Conservation (phyloP, 2,329 filamentous ascomycete species). For the Zarea fungicola region DNA sequence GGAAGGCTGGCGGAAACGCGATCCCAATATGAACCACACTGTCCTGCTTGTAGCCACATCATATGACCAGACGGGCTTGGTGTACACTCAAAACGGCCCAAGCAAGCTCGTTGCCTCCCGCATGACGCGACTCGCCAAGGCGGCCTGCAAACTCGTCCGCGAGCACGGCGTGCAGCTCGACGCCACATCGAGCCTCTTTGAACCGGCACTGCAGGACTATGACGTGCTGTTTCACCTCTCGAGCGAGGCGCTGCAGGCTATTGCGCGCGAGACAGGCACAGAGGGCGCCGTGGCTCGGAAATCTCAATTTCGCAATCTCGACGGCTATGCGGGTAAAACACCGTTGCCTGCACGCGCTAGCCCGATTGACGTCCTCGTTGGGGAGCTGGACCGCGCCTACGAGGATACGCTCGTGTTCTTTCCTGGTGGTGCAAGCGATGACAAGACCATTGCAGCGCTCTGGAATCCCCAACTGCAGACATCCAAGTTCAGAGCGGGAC, state of each 20-base stretch:
- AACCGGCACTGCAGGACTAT: slow-evolving; percentile 68
- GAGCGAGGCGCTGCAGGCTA: slow-evolving; percentile 42
- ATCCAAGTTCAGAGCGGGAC: slow-evolving; percentile 63
- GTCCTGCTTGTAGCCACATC: slow-evolving; percentile 78
- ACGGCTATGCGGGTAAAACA: slow-evolving; percentile 46
- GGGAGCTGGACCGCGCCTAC: slow-evolving; percentile 64
- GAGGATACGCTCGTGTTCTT: slow-evolving; percentile 73
- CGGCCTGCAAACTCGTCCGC: slow-evolving; percentile 60
- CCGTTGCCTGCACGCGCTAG: slow-evolving; percentile 49
- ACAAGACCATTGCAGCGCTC: slow-evolving; percentile 49
- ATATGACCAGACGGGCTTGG: slow-evolving; percentile 69
- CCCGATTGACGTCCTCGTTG: slow-evolving; percentile 58
- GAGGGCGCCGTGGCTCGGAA: slow-evolving; percentile 34
- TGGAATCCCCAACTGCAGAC: slow-evolving; percentile 52
- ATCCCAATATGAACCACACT: slow-evolving; percentile 80
- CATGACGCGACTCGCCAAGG: slow-evolving; percentile 75
- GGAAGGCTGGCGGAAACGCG: slow-evolving; percentile 79
- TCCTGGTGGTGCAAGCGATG: slow-evolving; percentile 54
- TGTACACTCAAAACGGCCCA: slow-evolving; percentile 69
- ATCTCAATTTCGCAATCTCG: slow-evolving; percentile 76
- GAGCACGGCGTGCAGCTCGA: slow-evolving; percentile 49
- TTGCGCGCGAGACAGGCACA: slow-evolving; percentile 33
- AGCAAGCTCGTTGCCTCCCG: slow-evolving; percentile 78
- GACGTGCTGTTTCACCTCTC: slow-evolving; percentile 78
- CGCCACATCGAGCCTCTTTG: slow-evolving; percentile 56